phyloP scores from a whole-genome alignment of 2,329 filamentous ascomycete genomes.

The Madurella mycetomatis region DNA sequence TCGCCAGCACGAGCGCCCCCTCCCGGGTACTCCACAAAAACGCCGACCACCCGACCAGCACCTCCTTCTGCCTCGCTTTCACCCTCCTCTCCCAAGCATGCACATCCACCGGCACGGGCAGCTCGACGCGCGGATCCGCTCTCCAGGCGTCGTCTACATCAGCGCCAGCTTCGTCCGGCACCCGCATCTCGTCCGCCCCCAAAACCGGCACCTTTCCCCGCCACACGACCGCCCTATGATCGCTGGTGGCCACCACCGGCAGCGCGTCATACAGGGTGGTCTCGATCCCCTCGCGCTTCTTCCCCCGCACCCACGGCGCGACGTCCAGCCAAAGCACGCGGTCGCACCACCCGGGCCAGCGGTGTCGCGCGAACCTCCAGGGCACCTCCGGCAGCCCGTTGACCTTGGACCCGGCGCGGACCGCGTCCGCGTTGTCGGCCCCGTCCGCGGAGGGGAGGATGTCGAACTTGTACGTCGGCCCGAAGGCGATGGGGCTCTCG shows the following conservation, averaged over 20 bases:
- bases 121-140: slow-evolving; percentile 40
- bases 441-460: slow-evolving; percentile 36
- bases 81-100: slow-evolving; percentile 51
- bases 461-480: slow-evolving; percentile 91
- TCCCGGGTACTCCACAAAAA: slow-evolving; percentile 51
- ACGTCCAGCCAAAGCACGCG: slow-evolving; percentile 73
- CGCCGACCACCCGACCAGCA: slow-evolving; percentile 51
- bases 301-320: slow-evolving; percentile 60
- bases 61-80: slow-evolving; percentile 43
- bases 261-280: slow-evolving; percentile 70
- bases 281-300: slow-evolving; percentile 37
- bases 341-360: slow-evolving; percentile 93
- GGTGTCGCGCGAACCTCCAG: slow-evolving; percentile 74
- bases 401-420: slow-evolving; percentile 15
- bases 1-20: slow-evolving; percentile 43
- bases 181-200: slow-evolving; percentile 36
- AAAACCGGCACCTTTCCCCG: slow-evolving; percentile 62
- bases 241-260: slow-evolving; percentile 74
- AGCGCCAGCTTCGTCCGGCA: slow-evolving; percentile 13
- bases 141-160: slow-evolving; percentile 5
- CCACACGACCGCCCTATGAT: slow-evolving; percentile 81
- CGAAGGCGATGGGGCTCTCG: slow-evolving; percentile 72
- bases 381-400: slow-evolving; percentile 38
- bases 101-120: slow-evolving; percentile 51
- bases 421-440: slow-evolving; percentile 21